Evolutionary conservation across 73 alveolate species (phyloP).

Genomic region (Tetrahymena elliotti): DNA sequence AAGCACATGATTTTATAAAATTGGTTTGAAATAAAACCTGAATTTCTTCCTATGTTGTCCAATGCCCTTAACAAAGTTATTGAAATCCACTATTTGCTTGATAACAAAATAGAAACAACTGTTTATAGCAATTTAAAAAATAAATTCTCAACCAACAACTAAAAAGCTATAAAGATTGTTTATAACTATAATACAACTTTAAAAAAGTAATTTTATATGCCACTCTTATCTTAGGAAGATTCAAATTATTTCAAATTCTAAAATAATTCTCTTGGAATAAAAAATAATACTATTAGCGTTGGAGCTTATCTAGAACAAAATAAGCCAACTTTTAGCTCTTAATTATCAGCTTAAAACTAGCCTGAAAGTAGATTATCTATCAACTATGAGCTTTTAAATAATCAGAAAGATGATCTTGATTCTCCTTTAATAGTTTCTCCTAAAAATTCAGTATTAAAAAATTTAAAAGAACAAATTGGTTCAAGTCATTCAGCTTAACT

Average conservation of each 20-base stretch:
- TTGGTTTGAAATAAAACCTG: neutral
- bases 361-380: neutral
- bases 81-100: neutral
- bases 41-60: neutral
- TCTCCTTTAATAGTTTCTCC: neutral
- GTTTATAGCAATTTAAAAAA: neutral
- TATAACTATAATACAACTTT: neutral
- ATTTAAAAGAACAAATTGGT: neutral
- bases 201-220: neutral
- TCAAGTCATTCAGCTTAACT: neutral
- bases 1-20: neutral
- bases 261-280: neutral
- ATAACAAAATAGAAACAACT: neutral
- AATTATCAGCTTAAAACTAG: neutral
- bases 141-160: neutral
- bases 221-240: neutral
- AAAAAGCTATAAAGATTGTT: neutral
- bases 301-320: neutral
- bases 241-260: neutral
- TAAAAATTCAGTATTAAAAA: neutral
- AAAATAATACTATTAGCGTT: neutral
- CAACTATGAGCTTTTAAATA: neutral
- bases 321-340: neutral
- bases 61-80: neutral
- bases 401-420: neutral